Percentiles rank a stretch among this genome's conserved stretches.
These are phyloP conservation scores for Erodium texanum DNA, from an alignment of 441 rosid genomes.

Conservation along the genomic window DNA sequence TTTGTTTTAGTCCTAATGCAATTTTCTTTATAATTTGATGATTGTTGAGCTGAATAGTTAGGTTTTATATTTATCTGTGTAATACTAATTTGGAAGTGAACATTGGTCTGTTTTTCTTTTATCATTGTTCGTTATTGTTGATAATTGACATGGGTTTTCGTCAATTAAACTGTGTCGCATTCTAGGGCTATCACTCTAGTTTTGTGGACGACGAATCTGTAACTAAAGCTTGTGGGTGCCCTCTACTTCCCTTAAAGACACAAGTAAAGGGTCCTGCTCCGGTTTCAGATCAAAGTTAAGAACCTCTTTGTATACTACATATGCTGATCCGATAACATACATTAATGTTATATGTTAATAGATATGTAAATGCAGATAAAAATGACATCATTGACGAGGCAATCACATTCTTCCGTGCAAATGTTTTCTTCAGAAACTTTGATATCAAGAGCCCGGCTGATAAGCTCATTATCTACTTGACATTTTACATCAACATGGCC, in stretches of 20 bases:
- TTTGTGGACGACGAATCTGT: slow-evolving; percentile 77
- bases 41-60: not conserved
- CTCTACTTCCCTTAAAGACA: slow-evolving; percentile 83
- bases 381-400: slow-evolving; percentile 90
- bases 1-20: not conserved
- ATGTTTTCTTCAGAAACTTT: slow-evolving; percentile 84
- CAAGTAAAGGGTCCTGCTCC: slow-evolving; percentile 98
- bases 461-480: slow-evolving; percentile 87
- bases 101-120: too few relatives aligned
- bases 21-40: not conserved
- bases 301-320: not conserved
- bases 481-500: slow-evolving; percentile 79
- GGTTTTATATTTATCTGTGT: too few relatives aligned
- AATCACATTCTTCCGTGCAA: slow-evolving; percentile 81
- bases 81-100: too few relatives aligned
- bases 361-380: slow-evolving; percentile 60
- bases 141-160: too few relatives aligned
- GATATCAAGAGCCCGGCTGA: slow-evolving; percentile 82
- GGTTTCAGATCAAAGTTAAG: slow-evolving; percentile 64
- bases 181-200: slow-evolving; percentile 88
- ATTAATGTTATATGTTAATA: too few relatives aligned
- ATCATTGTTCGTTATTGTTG: too few relatives aligned
- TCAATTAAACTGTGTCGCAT: slow-evolving; percentile 5
- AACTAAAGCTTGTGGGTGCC: slow-evolving; percentile 79
- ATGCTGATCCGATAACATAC: not conserved